Evolutionary conservation across 495 filamentous ascomycete genomes (phyloP), one percentile per base, ranked within the genome.

Genomic region (Pseudotulostoma volvatum): DNA sequence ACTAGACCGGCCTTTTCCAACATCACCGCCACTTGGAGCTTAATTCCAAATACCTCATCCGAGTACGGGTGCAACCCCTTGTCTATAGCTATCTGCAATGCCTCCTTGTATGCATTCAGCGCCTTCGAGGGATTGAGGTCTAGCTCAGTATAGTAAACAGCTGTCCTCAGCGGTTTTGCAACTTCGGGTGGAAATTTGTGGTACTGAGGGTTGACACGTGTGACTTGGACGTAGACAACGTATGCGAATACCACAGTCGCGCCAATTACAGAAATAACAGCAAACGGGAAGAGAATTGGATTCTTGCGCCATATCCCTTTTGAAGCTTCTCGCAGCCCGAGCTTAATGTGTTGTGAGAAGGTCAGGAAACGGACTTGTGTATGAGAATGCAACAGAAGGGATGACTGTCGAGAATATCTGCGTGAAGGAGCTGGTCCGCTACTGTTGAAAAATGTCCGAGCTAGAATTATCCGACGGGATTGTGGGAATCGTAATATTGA

Each of bases 41-140:
- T 90, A 14, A 99, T 71, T 0, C 90, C 90, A 34, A 94, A 62
- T 9, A 95, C 73, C 49, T 94, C 90, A 42, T 93, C 81, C 2
- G 79, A 82, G 47, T 84, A 90, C 2, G 81, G 81, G 54, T 95
- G 82, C 61, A 99, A 75, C 0, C 73, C 71, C 31, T 78, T 45
- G 49, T 87, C 74, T 14, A 70, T 55, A 25, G 81, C 83, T 11
- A 75, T 64, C 42, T 68, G 60, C 31, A 96, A 55, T 2, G 88
- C 90, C 34, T 76, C 64, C 42, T 72, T 73, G 55, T 93, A 96
- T 56, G 84, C 79, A 38, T 80, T 77, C 30, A 92, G 57, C 1
- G 90, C 86, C 35, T 74, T 65, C 34, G 71, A 59, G n/a, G 79
- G 74, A 31, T 90, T 73, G 7, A 76, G 60, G 20, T 71, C 58